phyloP scores from a whole-genome alignment of 1,139 yeast genomes.

The Eremothecium sinecaudum region DNA sequence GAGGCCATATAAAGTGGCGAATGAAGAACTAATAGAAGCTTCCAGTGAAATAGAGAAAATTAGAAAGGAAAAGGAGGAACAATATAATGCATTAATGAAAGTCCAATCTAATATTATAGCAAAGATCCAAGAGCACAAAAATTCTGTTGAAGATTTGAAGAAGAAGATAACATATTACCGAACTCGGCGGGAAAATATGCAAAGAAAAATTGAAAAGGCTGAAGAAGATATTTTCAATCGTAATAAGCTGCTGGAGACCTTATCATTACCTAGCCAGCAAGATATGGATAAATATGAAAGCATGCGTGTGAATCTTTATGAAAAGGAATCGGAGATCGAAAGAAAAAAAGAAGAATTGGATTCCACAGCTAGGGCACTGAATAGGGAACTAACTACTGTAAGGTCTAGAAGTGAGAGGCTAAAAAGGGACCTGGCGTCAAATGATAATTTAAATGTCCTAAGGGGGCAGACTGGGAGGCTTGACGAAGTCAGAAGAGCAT shows the following conservation, averaged over 20 bases:
- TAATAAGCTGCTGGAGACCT: slow-evolving; percentile 17
- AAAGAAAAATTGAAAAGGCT: slow-evolving; percentile 22
- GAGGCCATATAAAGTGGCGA: slow-evolving; percentile 15
- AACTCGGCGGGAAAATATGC: slow-evolving; percentile 18
- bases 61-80: slow-evolving; percentile 6
- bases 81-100: not conserved
- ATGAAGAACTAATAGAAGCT: slow-evolving; percentile 4
- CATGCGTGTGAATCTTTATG: slow-evolving; percentile 1
- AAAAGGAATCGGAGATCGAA: slow-evolving; percentile 12
- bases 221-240: slow-evolving; percentile 21
- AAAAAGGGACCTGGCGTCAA: slow-evolving; percentile 1
- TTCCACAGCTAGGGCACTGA: slow-evolving; percentile 12
- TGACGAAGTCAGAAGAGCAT: slow-evolving; percentile 34
- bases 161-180: slow-evolving; percentile 22
- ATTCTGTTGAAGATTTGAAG: slow-evolving; percentile 19
- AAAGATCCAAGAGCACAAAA: slow-evolving; percentile 10
- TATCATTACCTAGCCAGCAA: slow-evolving; percentile 18
- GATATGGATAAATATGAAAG: slow-evolving; percentile 6
- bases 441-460: slow-evolving; percentile 29
- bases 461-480: slow-evolving; percentile 32
- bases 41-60: slow-evolving; percentile 11
- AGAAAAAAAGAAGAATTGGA: slow-evolving; percentile 19
- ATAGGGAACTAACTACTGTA: slow-evolving; percentile 3
- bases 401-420: slow-evolving; percentile 33
- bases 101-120: slow-evolving; percentile 5